These are phyloP conservation scores for Mycena olivaceomarginata DNA, from an alignment of 768 basidiomycete genomes.

Conservation along the genomic window DNA sequence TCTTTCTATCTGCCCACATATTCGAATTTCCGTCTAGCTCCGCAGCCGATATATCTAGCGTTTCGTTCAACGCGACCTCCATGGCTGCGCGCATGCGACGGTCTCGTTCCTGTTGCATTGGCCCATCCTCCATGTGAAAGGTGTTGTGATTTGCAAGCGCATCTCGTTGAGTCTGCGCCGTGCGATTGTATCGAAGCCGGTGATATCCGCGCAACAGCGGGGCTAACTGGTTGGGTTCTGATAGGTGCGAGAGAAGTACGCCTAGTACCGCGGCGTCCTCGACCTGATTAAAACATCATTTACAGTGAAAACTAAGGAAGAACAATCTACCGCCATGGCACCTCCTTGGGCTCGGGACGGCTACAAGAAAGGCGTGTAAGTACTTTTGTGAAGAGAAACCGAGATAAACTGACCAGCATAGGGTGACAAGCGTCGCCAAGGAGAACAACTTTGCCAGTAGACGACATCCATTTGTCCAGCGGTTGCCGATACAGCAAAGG, in stretches of 20 bases:
- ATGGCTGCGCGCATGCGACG: slow-evolving; percentile 71
- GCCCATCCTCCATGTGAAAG: slow-evolving; percentile 76
- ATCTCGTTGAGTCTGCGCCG: slow-evolving; percentile 66
- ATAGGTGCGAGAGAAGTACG: slow-evolving; percentile 68
- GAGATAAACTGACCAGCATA: background rate
- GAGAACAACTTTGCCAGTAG: background rate
- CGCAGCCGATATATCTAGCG: background rate
- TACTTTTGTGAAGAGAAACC: background rate
- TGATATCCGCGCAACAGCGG: slow-evolving; percentile 73
- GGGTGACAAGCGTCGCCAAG: background rate
- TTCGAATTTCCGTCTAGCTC: slow-evolving; percentile 63
- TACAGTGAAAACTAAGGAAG: background rate
- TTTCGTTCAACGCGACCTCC: slow-evolving; percentile 46
- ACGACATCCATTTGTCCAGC: background rate
- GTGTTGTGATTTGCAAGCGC: slow-evolving; percentile 69
- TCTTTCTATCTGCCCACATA: slow-evolving; percentile 75
- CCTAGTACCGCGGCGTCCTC: slow-evolving; percentile 64
- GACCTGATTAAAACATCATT: slow-evolving; percentile 42
- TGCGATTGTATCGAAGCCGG: slow-evolving; percentile 68
- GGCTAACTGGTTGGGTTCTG: slow-evolving; percentile 57
- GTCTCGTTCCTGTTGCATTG: slow-evolving; percentile 57
- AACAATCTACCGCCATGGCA: background rate
- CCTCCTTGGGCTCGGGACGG: background rate
- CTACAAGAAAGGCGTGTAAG: background rate
- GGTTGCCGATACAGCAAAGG: background rate